Evolutionary conservation across 164 flowering plant genomes (phyloP).

Genomic region (Vitis amurensis): DNA sequence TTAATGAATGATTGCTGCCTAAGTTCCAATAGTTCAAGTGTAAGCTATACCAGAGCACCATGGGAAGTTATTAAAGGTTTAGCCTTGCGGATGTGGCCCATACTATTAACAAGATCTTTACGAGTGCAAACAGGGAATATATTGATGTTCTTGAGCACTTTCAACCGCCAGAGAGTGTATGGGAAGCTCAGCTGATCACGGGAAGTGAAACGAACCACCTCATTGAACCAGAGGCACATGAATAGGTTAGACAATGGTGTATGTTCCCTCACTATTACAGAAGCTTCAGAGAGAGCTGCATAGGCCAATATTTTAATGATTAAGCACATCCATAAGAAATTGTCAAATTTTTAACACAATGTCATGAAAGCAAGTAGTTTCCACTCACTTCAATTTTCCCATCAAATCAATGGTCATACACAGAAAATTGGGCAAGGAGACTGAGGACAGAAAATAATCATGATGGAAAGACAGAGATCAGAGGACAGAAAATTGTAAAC

Average conservation of each 20-base stretch:
- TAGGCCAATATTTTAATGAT: conserved; percentile 8
- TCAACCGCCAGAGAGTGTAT: conserved; percentile 77
- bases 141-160: conserved; percentile 56
- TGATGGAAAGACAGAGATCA: too few species aligned
- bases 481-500: too few species aligned
- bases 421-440: too few species aligned
- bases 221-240: conserved; percentile 98
- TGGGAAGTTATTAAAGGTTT: conserved; percentile 48
- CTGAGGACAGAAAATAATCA: too few species aligned
- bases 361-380: background rate
- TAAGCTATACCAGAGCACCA: too few species aligned
- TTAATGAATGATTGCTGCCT: too few species aligned
- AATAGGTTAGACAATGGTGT: conserved; percentile 73
- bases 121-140: conserved; percentile 93
- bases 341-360: background rate
- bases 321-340: background rate
- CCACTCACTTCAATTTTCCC: too few species aligned
- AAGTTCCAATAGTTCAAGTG: too few species aligned
- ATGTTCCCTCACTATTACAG: conserved; percentile 86
- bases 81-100: conserved; percentile 91
- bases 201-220: conserved; percentile 93
- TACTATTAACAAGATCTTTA: conserved; percentile 92
- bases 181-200: conserved; percentile 97
- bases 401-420: too few species aligned
- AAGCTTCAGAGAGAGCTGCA: conserved; percentile 98